Percentiles rank a stretch among this genome's conserved stretches.
Conservation (phyloP, 2,329 filamentous ascomycete species). For the Aspergillus puulaauensis region DNA sequence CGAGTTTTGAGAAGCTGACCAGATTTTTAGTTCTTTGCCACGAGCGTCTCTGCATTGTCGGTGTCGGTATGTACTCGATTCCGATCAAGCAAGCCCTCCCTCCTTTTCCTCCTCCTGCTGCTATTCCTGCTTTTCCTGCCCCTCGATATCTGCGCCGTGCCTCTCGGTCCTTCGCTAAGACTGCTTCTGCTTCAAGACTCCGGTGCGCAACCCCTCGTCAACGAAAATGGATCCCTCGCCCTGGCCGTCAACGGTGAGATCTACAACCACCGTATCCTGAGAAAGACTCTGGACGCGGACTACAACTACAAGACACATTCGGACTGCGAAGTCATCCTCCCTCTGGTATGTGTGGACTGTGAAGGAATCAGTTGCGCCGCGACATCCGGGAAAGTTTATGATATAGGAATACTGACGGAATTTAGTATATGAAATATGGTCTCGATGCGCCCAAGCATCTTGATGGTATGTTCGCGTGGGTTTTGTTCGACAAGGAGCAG, state of each 20-base stretch:
- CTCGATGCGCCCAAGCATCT: slow-evolving; percentile 89
- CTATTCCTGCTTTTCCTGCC: neutral
- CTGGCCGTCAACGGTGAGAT: slow-evolving; percentile 99
- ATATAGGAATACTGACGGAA: slow-evolving; percentile 18
- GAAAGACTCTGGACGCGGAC: slow-evolving; percentile 77
- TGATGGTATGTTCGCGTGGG: slow-evolving; percentile 99
- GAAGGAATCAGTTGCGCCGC: neutral
- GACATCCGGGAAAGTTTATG: neutral
- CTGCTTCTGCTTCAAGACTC: slow-evolving; percentile 62
- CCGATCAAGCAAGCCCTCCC: neutral
- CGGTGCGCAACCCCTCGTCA: slow-evolving; percentile 92
- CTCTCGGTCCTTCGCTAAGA: slow-evolving; percentile 11
- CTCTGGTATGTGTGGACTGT: slow-evolving; percentile 65
- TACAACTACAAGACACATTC: slow-evolving; percentile 99
- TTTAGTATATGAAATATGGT: slow-evolving; percentile 85
- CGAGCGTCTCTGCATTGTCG: slow-evolving; percentile 96
- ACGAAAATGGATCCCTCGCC: slow-evolving; percentile 81
- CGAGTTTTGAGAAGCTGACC: slow-evolving; percentile 20
- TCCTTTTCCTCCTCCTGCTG: neutral
- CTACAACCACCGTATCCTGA: slow-evolving; percentile 96
- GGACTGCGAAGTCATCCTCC: slow-evolving; percentile 98
- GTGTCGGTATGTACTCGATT: slow-evolving; percentile 67
- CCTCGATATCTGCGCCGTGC: neutral
- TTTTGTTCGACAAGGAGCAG: slow-evolving; percentile 92
- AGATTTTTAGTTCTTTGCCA: slow-evolving; percentile 75